A percentile compares a stretch with the other conserved stretches of the same genome.
Conservation (phyloP, 805 yeast genomes). For the Soucietia sequanensis region DNA sequence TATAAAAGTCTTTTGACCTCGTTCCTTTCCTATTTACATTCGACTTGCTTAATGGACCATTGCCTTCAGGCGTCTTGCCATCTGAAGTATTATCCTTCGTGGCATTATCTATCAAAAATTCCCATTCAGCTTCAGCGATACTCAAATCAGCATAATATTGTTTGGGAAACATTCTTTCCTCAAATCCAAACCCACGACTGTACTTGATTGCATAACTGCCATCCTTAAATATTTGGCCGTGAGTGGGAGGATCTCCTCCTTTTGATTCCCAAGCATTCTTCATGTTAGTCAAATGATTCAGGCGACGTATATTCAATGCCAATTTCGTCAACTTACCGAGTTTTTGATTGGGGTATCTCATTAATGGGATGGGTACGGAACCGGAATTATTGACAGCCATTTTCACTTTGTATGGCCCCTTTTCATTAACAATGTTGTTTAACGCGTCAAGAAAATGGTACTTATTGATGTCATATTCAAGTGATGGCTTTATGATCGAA, state of each 20-base stretch:
- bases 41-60: not conserved
- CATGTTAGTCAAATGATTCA: slow-evolving; percentile 22
- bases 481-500: slow-evolving; percentile 28
- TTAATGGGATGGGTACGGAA: slow-evolving; percentile 24
- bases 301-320: slow-evolving; percentile 31
- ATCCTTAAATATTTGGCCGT: slow-evolving; percentile 18
- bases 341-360: slow-evolving; percentile 25
- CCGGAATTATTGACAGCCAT: slow-evolving; percentile 32
- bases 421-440: slow-evolving; percentile 20
- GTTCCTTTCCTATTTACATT: too few species aligned
- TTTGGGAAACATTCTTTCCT: slow-evolving; percentile 28
- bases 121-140: slow-evolving; percentile 36
- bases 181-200: slow-evolving; percentile 23
- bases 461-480: slow-evolving; percentile 33
- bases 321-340: slow-evolving; percentile 9
- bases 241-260: too few species aligned
- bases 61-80: not conserved
- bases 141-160: slow-evolving; percentile 24
- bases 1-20: not conserved
- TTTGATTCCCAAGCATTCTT: slow-evolving; percentile 27
- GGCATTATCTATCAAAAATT: slow-evolving; percentile 17
- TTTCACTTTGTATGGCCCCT: slow-evolving; percentile 37
- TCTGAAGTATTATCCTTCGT: too few species aligned
- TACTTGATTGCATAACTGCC: slow-evolving; percentile 31
- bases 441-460: slow-evolving; percentile 19